Conservation (phyloP, 345 rosid genomes). For the Trapa bicornis region DNA sequence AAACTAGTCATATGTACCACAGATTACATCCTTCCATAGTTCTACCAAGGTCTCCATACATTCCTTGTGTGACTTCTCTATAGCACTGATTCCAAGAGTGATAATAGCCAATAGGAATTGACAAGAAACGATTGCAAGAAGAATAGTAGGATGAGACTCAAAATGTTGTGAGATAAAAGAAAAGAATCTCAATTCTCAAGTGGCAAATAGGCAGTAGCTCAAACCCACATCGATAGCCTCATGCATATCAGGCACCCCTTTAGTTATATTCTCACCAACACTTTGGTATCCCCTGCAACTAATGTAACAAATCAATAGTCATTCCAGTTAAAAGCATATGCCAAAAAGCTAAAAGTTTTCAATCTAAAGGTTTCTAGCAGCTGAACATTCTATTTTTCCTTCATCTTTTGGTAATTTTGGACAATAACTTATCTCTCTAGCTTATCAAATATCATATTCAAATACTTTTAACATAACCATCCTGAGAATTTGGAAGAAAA, state of each 20-base stretch:
- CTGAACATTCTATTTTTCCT: background rate
- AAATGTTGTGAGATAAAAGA: background rate
- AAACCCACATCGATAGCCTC: constrained; percentile 73
- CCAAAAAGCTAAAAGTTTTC: background rate
- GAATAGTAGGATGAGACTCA: background rate
- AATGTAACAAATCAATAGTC: background rate
- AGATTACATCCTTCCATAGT: constrained; percentile 73
- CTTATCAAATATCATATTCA: background rate
- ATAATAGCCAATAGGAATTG: background rate
- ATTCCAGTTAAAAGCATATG: background rate
- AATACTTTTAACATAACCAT: background rate
- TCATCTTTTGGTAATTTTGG: background rate
- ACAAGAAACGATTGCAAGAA: background rate
- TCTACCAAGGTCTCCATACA: constrained; percentile 61
- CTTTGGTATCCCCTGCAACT: constrained; percentile 76
- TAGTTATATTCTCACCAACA: constrained; percentile 68
- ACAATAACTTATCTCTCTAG: background rate
- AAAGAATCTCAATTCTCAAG: background rate
- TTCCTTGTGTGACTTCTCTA: constrained; percentile 50
- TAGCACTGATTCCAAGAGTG: constrained; percentile 33
- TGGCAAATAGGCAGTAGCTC: background rate
- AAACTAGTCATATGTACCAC: constrained; percentile 32
- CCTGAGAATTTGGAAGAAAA: background rate
- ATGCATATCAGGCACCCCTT: constrained; percentile 64
- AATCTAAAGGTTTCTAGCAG: background rate